A percentile compares a stretch with the other conserved stretches of the same genome.
Evolutionary conservation across 441 rosid species (phyloP).

Genomic region (Erodium trifolium): DNA sequence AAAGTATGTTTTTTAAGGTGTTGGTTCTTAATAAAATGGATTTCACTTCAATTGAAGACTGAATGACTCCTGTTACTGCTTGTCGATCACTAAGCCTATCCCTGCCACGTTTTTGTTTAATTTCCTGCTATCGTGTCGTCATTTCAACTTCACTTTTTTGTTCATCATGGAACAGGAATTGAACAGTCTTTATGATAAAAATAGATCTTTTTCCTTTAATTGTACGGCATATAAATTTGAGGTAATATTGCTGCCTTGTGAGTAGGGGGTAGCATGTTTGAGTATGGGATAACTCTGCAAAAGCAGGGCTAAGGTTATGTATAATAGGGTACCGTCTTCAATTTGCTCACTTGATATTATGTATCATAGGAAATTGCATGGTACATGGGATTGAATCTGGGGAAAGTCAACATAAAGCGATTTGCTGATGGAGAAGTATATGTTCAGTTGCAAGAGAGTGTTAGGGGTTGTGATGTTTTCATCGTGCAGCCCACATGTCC

Average conservation of each 20-base stretch:
- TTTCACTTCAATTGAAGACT: no score
- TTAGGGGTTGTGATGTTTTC: constrained; percentile 64
- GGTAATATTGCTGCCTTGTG: no score
- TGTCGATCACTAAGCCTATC: no score
- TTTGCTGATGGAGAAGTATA: constrained; percentile 72
- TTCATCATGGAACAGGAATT: no score
- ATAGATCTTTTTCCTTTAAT: neutral
- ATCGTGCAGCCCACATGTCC: constrained; percentile 65
- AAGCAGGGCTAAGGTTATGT: neutral
- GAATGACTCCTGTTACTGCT: no score
- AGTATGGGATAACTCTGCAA: neutral
- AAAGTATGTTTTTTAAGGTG: no score
- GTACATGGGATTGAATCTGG: constrained; percentile 63
- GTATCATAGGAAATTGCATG: constrained; percentile 57
- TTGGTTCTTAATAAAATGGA: no score
- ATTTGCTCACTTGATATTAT: neutral
- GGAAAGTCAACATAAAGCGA: constrained; percentile 56
- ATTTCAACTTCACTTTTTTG: no score
- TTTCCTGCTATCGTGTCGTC: no score
- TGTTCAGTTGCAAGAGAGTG: constrained; percentile 67
- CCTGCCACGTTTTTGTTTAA: no score
- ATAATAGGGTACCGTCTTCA: neutral
- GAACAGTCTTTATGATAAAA: no score
- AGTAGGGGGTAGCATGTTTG: neutral
- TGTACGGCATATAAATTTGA: neutral